Base-by-base conservation (phyloP, 1,284 basidiomycete genomes). In the Cutaneotrichosporon cavernicola region DNA sequence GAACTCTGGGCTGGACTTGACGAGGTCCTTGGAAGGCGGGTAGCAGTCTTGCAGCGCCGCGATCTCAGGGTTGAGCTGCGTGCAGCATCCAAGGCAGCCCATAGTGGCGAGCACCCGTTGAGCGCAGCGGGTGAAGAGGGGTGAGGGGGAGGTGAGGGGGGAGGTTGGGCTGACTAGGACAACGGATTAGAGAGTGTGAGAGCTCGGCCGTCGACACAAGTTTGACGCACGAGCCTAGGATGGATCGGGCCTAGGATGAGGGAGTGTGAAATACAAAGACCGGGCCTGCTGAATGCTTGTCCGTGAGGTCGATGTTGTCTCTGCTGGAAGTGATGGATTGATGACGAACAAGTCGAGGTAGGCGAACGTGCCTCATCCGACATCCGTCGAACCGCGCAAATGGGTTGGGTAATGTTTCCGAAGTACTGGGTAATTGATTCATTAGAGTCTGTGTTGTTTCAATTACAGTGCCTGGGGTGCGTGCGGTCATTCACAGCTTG, bases 11-110 rank as follows among this genome's bases (percentile, higher is more conserved):
- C 72, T 76, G 21, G 90, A 85, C 34, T 88, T 87, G 56, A 88
- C 81, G 52, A 96, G 85, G 10, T 89, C 85, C 70, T 93, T 90
- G 62, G 88, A 83, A 2, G 90, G 86, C 7, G 96, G 96, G 80
- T 97, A 98, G 81, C 94, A 97, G 62, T 91, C 89, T 65, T 88
- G 86, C 75, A 98, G 86, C 66, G 97, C 89, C 70, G 67, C 61
- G 0, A 72, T 67, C 61, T 78, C 76, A 11, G 75, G 66, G 52
- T 72, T 71, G 57, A 73, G 72, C 36, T 62, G 64, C 9, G 57
- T 69, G 58, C 76, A 79, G 59, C 76, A 79, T 30, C 71, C 75
- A 30, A 75, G 53, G 58, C 75, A 77, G 58, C 67, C 65, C 69
- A 73, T 72, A n/a, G 43, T 63, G 60, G 43, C 4, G n/a, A 32